Conservation (phyloP, 805 yeast genomes). For the Metschnikowia drakensbergensis region DNA sequence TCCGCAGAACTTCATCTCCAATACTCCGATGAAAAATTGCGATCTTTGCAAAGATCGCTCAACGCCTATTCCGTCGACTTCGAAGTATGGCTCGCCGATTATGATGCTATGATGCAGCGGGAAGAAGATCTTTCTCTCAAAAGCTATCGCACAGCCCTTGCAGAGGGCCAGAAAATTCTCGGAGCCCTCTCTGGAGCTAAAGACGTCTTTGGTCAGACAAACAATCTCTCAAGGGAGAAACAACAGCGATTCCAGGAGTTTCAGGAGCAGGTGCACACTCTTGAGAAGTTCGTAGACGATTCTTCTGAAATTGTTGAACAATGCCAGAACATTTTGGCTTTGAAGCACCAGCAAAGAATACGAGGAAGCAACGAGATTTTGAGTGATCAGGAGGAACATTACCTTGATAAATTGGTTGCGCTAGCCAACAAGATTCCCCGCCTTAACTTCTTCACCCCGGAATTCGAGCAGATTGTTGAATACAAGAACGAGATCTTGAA, state of each 20-base stretch:
- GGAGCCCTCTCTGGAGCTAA: conserved; percentile 32
- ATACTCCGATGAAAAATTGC: conserved; percentile 52
- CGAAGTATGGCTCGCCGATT: conserved; percentile 49
- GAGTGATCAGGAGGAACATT: conserved; percentile 22
- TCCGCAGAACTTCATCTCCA: conserved; percentile 43
- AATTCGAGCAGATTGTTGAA: conserved; percentile 55
- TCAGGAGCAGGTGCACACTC: conserved; percentile 22
- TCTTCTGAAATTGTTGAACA: conserved; percentile 52
- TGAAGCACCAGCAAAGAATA: conserved; percentile 50
- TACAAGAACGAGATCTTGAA: conserved; percentile 49
- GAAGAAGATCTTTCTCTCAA: conserved; percentile 47
- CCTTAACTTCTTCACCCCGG: conserved; percentile 52
- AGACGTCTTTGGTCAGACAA: conserved; percentile 3
- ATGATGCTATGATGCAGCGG: conserved; percentile 36
- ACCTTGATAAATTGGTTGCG: conserved; percentile 12
- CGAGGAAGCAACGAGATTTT: conserved; percentile 21
- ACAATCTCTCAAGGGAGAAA: conserved; percentile 13
- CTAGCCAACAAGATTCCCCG: conserved; percentile 40
- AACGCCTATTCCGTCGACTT: conserved; percentile 43
- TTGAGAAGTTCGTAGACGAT: conserved; percentile 40
- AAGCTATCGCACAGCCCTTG: conserved; percentile 39
- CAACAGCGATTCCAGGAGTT: conserved; percentile 14
- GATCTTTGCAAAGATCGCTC: conserved; percentile 33
- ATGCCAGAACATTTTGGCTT: conserved; percentile 50
- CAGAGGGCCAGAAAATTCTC: conserved; percentile 55